A percentile compares a stretch with the other conserved stretches of the same genome.
Conservation (phyloP, 148 eudicot genomes). For the Talinum fruticosum region DNA sequence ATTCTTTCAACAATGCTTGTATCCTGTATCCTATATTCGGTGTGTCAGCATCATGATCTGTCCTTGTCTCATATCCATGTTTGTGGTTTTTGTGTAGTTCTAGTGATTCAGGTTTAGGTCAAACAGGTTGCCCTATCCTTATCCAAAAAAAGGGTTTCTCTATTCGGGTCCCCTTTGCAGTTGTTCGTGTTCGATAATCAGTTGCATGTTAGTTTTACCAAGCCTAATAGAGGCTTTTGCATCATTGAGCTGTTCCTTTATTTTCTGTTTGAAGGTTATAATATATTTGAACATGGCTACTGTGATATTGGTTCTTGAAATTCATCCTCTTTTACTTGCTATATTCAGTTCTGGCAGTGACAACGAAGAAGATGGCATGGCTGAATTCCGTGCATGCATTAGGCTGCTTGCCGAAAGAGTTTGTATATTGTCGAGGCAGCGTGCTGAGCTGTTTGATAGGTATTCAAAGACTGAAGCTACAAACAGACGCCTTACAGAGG, state of each 20-base stretch:
- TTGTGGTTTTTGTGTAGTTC: too few relatives aligned
- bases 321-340: conserved; percentile 1
- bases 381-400: conserved; percentile 69
- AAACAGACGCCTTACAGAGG: conserved; percentile 56
- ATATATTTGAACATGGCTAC: neutral
- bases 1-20: too few relatives aligned
- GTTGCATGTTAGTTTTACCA: neutral
- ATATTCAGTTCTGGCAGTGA: conserved; percentile 54
- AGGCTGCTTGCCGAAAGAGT: conserved; percentile 84
- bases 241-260: too few relatives aligned
- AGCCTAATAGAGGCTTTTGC: too few relatives aligned
- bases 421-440: conserved; percentile 65
- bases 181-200: neutral
- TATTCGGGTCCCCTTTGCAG: neutral
- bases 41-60: too few relatives aligned
- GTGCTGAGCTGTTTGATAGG: conserved; percentile 79
- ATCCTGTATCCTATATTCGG: too few relatives aligned
- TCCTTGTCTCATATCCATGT: too few relatives aligned
- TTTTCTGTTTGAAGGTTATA: neutral
- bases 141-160: too few relatives aligned
- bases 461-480: conserved; percentile 63
- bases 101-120: too few relatives aligned
- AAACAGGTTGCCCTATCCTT: neutral
- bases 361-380: conserved; percentile 59
- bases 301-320: neutral